Percentiles rank a stretch among this genome's conserved stretches.
Evolutionary conservation across 179 eudicot species (phyloP).

Genomic region (Actinidia arguta): DNA sequence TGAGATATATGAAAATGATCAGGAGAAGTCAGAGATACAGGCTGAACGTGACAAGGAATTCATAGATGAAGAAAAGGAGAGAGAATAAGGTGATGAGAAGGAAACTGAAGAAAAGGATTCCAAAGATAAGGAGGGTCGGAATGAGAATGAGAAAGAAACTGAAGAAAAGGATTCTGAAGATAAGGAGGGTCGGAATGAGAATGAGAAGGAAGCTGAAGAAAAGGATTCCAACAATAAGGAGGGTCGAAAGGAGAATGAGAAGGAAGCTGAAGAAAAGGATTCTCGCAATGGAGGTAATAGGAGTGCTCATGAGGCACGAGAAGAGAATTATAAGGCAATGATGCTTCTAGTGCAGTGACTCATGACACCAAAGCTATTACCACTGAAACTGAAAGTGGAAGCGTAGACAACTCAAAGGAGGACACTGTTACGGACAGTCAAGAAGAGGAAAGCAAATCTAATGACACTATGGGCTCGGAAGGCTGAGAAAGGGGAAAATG

Average conservation of each 20-base stretch:
- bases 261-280: slow-evolving; percentile 40
- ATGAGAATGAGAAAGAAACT: slow-evolving; percentile 30
- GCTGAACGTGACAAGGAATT: slow-evolving; percentile 46
- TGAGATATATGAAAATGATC: slow-evolving; percentile 65
- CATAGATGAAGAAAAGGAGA: slow-evolving; percentile 49
- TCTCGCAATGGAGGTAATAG: slow-evolving; percentile 49
- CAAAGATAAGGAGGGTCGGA: slow-evolving; percentile 43
- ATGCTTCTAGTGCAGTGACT: slow-evolving; percentile 98
- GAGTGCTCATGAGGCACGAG: slow-evolving; percentile 78
- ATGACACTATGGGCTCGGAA: slow-evolving; percentile 24
- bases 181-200: no score
- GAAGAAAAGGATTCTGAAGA: slow-evolving; percentile 38
- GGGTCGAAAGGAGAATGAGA: slow-evolving; percentile 36
- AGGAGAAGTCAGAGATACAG: slow-evolving; percentile 53
- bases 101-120: slow-evolving; percentile 31
- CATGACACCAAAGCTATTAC: slow-evolving; percentile 45
- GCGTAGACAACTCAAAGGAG: slow-evolving; percentile 38
- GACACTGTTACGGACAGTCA: slow-evolving; percentile 32
- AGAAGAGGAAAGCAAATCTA: slow-evolving; percentile 33
- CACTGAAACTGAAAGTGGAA: slow-evolving; percentile 46
- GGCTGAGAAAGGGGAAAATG: slow-evolving; percentile 30
- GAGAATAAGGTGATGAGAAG: slow-evolving; percentile 34
- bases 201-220: slow-evolving; percentile 33
- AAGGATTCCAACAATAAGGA: slow-evolving; percentile 37
- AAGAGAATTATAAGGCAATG: slow-evolving; percentile 91